A percentile compares a stretch with the other conserved stretches of the same genome.
Evolutionary conservation across 352 stramenopile species (phyloP).

Genomic region (Phytophthora gonapodyides): DNA sequence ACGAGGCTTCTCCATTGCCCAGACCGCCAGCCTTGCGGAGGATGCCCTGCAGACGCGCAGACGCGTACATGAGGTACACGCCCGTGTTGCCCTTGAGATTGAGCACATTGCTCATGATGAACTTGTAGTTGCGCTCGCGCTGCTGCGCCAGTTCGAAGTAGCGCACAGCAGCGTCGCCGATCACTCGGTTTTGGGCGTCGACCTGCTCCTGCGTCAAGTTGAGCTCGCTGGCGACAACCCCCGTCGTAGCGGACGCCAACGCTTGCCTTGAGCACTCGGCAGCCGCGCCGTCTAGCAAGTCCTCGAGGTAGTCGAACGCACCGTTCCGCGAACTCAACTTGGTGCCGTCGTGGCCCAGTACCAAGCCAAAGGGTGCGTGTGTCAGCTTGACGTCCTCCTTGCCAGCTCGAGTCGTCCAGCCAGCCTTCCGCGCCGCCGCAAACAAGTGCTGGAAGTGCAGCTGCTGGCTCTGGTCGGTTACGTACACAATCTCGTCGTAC

Average conservation of each 20-base stretch:
- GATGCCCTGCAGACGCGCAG: conserved; percentile 73
- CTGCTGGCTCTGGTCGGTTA: conserved; percentile 82
- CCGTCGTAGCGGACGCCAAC: conserved; percentile 43
- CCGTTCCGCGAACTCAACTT: conserved; percentile 87
- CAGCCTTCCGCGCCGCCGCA: conserved; percentile 52
- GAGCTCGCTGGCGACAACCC: conserved; percentile 28
- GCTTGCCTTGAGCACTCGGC: conserved; percentile 68
- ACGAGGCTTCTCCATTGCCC: conserved; percentile 19
- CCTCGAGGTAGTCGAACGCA: conserved; percentile 77
- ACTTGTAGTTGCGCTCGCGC: conserved; percentile 87
- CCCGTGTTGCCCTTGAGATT: conserved; percentile 85
- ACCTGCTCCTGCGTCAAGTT: conserved; percentile 30
- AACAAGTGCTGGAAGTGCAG: conserved; percentile 85
- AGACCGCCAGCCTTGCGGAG: conserved; percentile 53
- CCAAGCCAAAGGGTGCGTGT: conserved; percentile 78
- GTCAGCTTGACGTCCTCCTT: conserved; percentile 56
- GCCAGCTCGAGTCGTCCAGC: conserved; percentile 43
- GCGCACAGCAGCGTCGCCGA: conserved; percentile 77
- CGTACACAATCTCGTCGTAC: conserved; percentile 85
- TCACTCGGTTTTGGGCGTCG: conserved; percentile 48
- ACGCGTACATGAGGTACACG: conserved; percentile 86
- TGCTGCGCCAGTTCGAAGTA: conserved; percentile 88
- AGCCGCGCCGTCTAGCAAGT: conserved; percentile 68
- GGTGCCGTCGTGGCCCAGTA: conserved; percentile 75
- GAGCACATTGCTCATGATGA: conserved; percentile 80